Percentiles rank a stretch among this genome's conserved stretches.
Evolutionary conservation across 1,139 yeast genomes (phyloP).

Genomic region (Taphrina deformans): DNA sequence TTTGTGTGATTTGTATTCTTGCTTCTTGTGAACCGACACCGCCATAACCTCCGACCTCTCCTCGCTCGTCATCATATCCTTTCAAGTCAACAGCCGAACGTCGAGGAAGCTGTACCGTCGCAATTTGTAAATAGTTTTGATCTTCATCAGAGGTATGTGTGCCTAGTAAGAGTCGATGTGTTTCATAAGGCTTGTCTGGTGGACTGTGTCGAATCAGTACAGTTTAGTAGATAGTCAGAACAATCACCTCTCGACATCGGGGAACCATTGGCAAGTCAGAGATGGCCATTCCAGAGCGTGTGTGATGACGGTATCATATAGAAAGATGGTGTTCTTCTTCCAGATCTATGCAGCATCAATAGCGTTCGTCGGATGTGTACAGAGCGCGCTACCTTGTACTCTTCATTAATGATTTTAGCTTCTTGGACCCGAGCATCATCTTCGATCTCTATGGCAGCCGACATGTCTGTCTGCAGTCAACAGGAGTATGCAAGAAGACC

Average conservation of each 20-base stretch:
- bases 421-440: slow-evolving; percentile 22
- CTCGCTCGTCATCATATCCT: slow-evolving; percentile 45
- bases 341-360: slow-evolving; percentile 55
- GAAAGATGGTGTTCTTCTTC: slow-evolving; percentile 91
- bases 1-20: slow-evolving; percentile 57
- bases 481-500: no score
- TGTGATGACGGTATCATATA: slow-evolving; percentile 76
- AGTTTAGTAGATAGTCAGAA: neutral
- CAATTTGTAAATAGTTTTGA: slow-evolving; percentile 73
- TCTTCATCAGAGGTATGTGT: slow-evolving; percentile 86
- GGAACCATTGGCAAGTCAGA: slow-evolving; percentile 50
- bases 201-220: slow-evolving; percentile 29
- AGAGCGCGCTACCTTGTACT: slow-evolving; percentile 9
- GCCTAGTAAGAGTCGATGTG: slow-evolving; percentile 61
- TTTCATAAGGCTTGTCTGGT: slow-evolving; percentile 39
- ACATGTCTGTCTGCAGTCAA: neutral
- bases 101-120: slow-evolving; percentile 67
- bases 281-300: slow-evolving; percentile 65
- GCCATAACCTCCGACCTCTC: slow-evolving; percentile 41
- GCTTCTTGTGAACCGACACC: slow-evolving; percentile 42
- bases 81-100: slow-evolving; percentile 43
- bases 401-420: slow-evolving; percentile 18
- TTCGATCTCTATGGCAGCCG: slow-evolving; percentile 1
- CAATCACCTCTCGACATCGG: slow-evolving; percentile 44
- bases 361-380: neutral